phyloP scores from a whole-genome alignment of 495 filamentous ascomycete genomes.

The Cenococcum geophilum region DNA sequence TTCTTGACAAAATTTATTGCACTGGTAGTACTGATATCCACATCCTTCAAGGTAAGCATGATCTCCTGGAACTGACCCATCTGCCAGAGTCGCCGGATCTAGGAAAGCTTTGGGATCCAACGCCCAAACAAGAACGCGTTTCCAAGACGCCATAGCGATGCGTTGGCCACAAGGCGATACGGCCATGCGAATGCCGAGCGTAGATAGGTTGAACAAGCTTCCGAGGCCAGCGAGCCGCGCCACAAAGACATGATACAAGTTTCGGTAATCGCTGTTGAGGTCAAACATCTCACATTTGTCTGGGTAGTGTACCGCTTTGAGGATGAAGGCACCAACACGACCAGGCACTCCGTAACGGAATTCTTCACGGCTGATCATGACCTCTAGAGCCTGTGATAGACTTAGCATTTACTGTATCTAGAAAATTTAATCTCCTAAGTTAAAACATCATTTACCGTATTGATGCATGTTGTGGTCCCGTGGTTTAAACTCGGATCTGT shows the following conservation, averaged over 20 bases:
- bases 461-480: constrained; percentile 17
- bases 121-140: constrained; percentile 19
- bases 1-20: background rate
- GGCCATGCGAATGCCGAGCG: constrained; percentile 18
- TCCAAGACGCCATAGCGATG: constrained; percentile 25
- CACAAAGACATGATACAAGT: constrained; percentile 21
- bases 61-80: constrained; percentile 17
- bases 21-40: constrained; percentile 19
- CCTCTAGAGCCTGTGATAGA: constrained; percentile 9
- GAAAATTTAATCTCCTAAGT: too few relatives aligned
- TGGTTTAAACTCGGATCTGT: constrained; percentile 8
- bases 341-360: background rate
- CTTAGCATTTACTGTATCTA: too few relatives aligned
- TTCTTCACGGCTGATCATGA: constrained; percentile 17
- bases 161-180: constrained; percentile 13
- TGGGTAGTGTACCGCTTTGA: constrained; percentile 22
- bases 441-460: constrained; percentile 13
- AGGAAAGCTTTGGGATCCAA: constrained; percentile 21
- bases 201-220: constrained; percentile 17
- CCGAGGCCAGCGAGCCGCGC: constrained; percentile 17
- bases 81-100: constrained; percentile 5
- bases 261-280: constrained; percentile 1
- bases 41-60: constrained; percentile 21
- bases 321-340: constrained; percentile 22
- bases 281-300: constrained; percentile 10